Conservation (phyloP, 805 yeast genomes). For the Metschnikowia kunwiensis region DNA sequence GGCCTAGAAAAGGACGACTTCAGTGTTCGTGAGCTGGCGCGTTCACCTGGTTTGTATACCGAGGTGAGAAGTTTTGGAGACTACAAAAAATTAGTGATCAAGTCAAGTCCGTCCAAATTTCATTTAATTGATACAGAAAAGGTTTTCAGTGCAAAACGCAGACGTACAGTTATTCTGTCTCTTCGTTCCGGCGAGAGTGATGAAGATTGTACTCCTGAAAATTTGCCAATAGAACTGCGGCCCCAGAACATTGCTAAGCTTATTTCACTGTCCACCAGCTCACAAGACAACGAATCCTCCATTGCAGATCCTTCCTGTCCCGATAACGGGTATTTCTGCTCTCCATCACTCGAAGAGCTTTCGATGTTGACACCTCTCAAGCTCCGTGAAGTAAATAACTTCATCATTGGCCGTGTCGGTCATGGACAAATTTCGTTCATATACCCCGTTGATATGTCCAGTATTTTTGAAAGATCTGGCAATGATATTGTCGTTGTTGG, state of each 20-base stretch:
- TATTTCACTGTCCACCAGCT: background rate
- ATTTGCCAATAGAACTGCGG: slow-evolving; percentile 9
- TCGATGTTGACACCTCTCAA: slow-evolving; percentile 42
- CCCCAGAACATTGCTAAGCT: background rate
- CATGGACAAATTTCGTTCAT: slow-evolving; percentile 66
- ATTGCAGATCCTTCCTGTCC: background rate
- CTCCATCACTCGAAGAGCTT: slow-evolving; percentile 58
- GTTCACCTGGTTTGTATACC: no score
- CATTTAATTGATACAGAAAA: slow-evolving; percentile 42
- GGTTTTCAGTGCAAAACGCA: slow-evolving; percentile 35
- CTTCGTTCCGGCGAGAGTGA: background rate
- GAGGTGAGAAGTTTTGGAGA: slow-evolving; percentile 22
- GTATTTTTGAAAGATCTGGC: slow-evolving; percentile 41
- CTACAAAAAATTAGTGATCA: slow-evolving; percentile 35
- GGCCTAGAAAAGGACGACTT: background rate
- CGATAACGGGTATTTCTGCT: slow-evolving; percentile 62
- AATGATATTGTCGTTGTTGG: slow-evolving; percentile 36
- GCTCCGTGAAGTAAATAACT: slow-evolving; percentile 55
- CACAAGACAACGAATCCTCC: background rate
- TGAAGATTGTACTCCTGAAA: slow-evolving; percentile 23
- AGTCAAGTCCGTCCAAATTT: slow-evolving; percentile 39
- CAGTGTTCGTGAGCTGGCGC: background rate
- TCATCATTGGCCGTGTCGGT: slow-evolving; percentile 65
- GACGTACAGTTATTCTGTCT: slow-evolving; percentile 23
- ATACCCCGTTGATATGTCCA: slow-evolving; percentile 65